Conservation (phyloP, 2,329 filamentous ascomycete genomes). For the Alternaria sp. region DNA sequence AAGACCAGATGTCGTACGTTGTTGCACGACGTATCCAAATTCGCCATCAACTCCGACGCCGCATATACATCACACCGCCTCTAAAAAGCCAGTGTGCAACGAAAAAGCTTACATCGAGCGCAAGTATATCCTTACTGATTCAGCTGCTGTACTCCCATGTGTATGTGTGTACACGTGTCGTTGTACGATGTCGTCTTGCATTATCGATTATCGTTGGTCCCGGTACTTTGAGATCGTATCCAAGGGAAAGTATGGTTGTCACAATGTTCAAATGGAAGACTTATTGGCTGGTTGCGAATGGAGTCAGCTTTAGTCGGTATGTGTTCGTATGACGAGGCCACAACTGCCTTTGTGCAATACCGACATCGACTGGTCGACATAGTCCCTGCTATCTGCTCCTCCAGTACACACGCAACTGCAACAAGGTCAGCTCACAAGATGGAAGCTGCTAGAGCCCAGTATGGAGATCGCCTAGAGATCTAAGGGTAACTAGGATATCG, state of each 20-base stretch:
- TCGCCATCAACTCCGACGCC: neutral
- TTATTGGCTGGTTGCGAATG: neutral
- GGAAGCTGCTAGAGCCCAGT: neutral
- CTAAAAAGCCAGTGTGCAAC: neutral
- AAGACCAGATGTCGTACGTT: constrained; percentile 7
- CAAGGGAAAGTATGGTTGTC: neutral
- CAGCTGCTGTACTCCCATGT: constrained; percentile 5
- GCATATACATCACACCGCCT: constrained; percentile 5
- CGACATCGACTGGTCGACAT: neutral
- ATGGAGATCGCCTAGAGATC: neutral
- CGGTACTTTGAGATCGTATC: neutral
- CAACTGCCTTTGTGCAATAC: neutral
- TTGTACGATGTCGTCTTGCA: constrained; percentile 12
- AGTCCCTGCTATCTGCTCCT: neutral
- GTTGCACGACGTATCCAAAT: constrained; percentile 12
- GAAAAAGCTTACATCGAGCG: neutral
- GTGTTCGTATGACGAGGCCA: neutral
- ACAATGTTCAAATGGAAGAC: neutral
- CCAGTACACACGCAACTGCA: neutral
- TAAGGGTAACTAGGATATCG: neutral
- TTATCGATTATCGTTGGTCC: constrained; percentile 7
- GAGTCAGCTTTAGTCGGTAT: too few species aligned
- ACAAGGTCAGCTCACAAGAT: too few species aligned
- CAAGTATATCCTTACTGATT: constrained; percentile 3
- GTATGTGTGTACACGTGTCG: constrained; percentile 17